Evolutionary conservation across 2,329 filamentous ascomycete species (phyloP), one percentile per base, ranked within the genome.

Genomic region (Westerdykella aurantiaca): DNA sequence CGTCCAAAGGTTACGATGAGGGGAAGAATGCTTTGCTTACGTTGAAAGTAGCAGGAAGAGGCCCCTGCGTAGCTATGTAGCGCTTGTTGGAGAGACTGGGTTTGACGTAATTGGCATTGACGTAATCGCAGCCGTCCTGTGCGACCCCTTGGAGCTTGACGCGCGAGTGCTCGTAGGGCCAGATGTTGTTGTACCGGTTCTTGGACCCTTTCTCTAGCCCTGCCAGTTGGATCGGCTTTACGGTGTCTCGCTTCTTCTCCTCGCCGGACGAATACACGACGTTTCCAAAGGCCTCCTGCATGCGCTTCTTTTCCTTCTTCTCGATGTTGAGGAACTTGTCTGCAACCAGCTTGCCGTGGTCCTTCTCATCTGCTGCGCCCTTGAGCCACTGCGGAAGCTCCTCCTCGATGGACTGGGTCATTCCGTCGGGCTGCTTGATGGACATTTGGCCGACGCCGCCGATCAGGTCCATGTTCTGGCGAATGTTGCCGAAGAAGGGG

Each of bases 161-260:
- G 46, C 93, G 77, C 2, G 88, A 83, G 67, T 98, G 93, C 60
- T 97, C 91, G 63, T 94, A 98, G 0, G 93, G 93, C 69, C 95
- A 83, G 44, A 97, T 96, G 55, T 96, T 94, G 71, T 96, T 97
- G 72, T 98, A 98, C 7, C 93, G 81, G 57, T 98, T 98, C 72
- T 97, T 97, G 14, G 77, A 81, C 6, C 93, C 93, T 66, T 96
- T 93, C 60, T 98, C 93, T 23, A 98, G 86, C 6, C 93, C 93
- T 0, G 87, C 93, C 41, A 98, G 81, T 55, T 88, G 85, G 6
- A 94, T 79, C 17, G 69, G 68, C 31, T 71, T 63, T 1, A 69
- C 60, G 0, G 66, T 54, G 1, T 76, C 60, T 6, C 3, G 5
- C 17, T 13, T 14, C 3, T 14, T 18, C 9, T 35, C n/a, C 3